Percentiles rank a stretch among this genome's conserved stretches.
These are phyloP conservation scores for Fusarium torulosum DNA, from an alignment of 2,329 filamentous ascomycete genomes.

Conservation along the genomic window DNA sequence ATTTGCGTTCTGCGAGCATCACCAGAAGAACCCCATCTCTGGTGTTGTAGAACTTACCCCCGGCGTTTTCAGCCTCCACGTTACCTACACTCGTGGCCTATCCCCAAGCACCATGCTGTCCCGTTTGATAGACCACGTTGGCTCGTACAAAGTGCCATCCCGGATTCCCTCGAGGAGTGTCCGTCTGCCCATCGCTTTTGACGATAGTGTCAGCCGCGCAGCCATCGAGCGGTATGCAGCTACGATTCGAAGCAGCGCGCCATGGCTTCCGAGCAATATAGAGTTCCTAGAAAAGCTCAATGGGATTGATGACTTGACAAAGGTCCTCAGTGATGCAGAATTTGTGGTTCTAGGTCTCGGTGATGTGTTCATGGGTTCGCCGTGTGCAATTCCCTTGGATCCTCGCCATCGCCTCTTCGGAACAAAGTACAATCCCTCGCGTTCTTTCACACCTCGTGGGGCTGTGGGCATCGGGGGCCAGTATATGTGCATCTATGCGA, in stretches of 20 bases:
- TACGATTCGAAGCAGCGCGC: slow-evolving; percentile 70
- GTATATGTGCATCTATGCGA: slow-evolving; percentile 57
- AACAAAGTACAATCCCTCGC: slow-evolving; percentile 56
- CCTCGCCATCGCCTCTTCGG: slow-evolving; percentile 53
- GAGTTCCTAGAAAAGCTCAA: slow-evolving; percentile 61
- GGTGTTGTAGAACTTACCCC: slow-evolving; percentile 51
- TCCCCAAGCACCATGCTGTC: slow-evolving; percentile 38
- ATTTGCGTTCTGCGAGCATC: slow-evolving; percentile 51
- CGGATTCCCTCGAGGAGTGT: slow-evolving; percentile 50
- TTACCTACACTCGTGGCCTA: slow-evolving; percentile 46
- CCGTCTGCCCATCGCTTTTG: slow-evolving; percentile 55
- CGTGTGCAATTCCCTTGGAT: slow-evolving; percentile 54
- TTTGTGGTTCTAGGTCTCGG: slow-evolving; percentile 56
- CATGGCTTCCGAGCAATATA: slow-evolving; percentile 73
- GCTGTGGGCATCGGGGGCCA: slow-evolving; percentile 55
- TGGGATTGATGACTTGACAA: slow-evolving; percentile 48
- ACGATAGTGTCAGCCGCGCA: slow-evolving; percentile 57
- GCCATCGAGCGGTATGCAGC: slow-evolving; percentile 71
- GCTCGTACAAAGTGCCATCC: slow-evolving; percentile 40
- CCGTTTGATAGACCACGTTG: slow-evolving; percentile 41
- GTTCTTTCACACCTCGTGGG: slow-evolving; percentile 53
- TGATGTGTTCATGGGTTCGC: slow-evolving; percentile 56
- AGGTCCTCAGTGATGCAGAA: slow-evolving; percentile 49
- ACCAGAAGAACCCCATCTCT: slow-evolving; percentile 46
- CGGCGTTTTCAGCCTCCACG: slow-evolving; percentile 53